Percentiles rank a stretch among this genome's conserved stretches.
Conservation (phyloP, 345 rosid species). For the Nephelium lappaceum region DNA sequence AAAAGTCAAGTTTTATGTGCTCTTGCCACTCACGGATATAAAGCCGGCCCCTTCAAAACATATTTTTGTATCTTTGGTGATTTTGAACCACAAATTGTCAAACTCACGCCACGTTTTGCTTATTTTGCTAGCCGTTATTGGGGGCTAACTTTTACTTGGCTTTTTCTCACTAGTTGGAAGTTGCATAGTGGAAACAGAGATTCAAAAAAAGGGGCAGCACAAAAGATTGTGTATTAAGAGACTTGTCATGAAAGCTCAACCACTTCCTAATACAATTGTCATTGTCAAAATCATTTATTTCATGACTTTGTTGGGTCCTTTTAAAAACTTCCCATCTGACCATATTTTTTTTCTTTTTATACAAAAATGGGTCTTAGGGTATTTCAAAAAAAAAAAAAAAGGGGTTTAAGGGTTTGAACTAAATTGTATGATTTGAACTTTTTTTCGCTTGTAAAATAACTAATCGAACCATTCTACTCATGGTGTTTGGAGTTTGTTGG, state of each 20-base stretch:
- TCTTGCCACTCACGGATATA: background rate
- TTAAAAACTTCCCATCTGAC: too few species aligned
- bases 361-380: too few species aligned
- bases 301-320: too few species aligned
- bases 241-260: background rate
- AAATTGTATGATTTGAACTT: background rate
- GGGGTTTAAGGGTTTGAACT: too few species aligned
- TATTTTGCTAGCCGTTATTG: conserved; percentile 19
- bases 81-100: conserved; percentile 1
- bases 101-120: background rate
- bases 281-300: background rate
- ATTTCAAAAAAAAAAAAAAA: too few species aligned
- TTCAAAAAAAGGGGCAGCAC: too few species aligned
- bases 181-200: background rate
- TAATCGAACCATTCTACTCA: background rate
- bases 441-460: background rate
- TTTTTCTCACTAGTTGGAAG: background rate
- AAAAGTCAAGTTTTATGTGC: background rate
- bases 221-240: background rate
- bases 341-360: too few species aligned
- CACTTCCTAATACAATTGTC: background rate
- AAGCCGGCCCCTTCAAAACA: background rate
- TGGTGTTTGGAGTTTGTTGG: background rate
- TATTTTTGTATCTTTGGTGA: too few species aligned
- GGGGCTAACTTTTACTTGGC: background rate